Evolutionary conservation across 2,329 filamentous ascomycete genomes (phyloP).

Genomic region (Phialemonium atrogriseum): DNA sequence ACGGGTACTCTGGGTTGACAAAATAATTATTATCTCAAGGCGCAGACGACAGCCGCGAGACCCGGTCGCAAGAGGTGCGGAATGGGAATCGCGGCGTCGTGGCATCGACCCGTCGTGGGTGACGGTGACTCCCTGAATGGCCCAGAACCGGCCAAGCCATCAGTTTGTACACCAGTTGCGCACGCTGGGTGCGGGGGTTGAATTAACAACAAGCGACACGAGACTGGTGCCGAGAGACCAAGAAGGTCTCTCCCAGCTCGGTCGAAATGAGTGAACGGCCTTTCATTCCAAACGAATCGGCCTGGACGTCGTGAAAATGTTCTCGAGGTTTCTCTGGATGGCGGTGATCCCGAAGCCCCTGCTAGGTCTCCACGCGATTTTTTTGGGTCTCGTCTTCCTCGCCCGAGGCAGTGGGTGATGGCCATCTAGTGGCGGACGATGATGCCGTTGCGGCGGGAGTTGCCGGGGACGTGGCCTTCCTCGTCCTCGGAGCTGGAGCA

Average conservation of each 20-base stretch:
- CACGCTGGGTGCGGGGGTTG: not conserved
- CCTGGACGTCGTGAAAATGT: slow-evolving; percentile 2
- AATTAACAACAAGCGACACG: slow-evolving; percentile 3
- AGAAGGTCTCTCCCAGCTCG: not conserved
- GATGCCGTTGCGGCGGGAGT: slow-evolving; percentile 56
- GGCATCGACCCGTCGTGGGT: not conserved
- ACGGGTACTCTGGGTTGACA: slow-evolving; percentile 7
- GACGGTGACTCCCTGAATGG: not conserved
- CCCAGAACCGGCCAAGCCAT: not conserved
- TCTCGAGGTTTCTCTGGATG: not conserved
- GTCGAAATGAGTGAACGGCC: slow-evolving; percentile 4
- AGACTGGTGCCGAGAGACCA: not conserved
- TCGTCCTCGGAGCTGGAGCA: slow-evolving; percentile 61
- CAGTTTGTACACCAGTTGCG: no score
- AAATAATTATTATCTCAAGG: slow-evolving; percentile 4
- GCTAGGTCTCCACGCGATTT: not conserved
- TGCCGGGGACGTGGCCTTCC: slow-evolving; percentile 46
- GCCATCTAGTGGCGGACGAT: slow-evolving; percentile 36
- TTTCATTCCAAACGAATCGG: not conserved
- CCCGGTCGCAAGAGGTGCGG: not conserved
- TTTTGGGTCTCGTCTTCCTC: slow-evolving; percentile 10
- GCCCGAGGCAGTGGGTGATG: slow-evolving; percentile 13
- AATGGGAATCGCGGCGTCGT: not conserved
- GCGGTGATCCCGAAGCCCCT: not conserved
- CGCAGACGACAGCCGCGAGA: slow-evolving; percentile 2